Conservation (phyloP, 1,139 yeast genomes). For the Trichomonascaceae sp. region DNA sequence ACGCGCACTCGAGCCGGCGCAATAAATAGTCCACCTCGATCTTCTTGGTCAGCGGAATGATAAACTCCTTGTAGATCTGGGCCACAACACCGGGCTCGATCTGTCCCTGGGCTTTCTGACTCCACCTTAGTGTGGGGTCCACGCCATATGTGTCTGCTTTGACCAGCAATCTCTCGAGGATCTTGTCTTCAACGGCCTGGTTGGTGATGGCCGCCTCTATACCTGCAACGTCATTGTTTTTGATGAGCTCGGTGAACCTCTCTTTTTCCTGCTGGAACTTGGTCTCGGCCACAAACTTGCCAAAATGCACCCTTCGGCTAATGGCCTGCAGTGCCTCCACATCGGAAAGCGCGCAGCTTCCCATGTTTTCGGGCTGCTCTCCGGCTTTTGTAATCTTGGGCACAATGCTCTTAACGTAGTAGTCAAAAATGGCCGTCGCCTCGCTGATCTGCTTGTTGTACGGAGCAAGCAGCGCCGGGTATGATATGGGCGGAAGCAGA, state of each 20-base stretch:
- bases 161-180: conserved; percentile 58
- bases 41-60: conserved; percentile 86
- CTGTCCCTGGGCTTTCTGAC: conserved; percentile 59
- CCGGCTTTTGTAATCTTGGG: conserved; percentile 48
- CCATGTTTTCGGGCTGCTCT: conserved; percentile 75
- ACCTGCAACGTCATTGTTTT: conserved; percentile 52
- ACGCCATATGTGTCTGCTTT: conserved; percentile 82
- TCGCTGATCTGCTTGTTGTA: conserved; percentile 67
- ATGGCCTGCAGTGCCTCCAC: conserved; percentile 78
- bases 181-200: conserved; percentile 70
- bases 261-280: conserved; percentile 64
- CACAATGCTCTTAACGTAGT: conserved; percentile 58
- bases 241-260: conserved; percentile 49
- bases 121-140: conserved; percentile 65
- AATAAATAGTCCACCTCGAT: conserved; percentile 87
- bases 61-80: conserved; percentile 68
- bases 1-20: conserved; percentile 56
- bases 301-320: conserved; percentile 92
- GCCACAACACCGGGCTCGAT: conserved; percentile 75
- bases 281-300: conserved; percentile 94
- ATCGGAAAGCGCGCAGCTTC: conserved; percentile 76
- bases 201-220: conserved; percentile 78
- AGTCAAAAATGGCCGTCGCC: conserved; percentile 51
- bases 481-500: conserved; percentile 64
- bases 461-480: conserved; percentile 65